Conservation (phyloP, 805 yeast genomes). For the Metschnikowia koreensis region DNA sequence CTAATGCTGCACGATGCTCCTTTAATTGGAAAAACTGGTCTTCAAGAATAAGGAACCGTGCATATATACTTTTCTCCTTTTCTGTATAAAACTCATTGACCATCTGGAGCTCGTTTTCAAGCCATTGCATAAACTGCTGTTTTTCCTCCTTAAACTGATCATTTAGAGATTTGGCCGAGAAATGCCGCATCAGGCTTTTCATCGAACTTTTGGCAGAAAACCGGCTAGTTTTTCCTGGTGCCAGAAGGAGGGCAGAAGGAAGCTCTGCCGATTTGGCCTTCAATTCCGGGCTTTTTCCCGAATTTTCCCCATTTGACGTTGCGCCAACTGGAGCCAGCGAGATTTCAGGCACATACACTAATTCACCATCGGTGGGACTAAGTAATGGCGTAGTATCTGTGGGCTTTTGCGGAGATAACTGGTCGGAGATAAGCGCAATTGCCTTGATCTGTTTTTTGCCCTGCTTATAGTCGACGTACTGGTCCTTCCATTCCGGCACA, state of each 20-base stretch:
- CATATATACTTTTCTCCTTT: constrained; percentile 58
- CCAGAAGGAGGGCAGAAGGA: not conserved
- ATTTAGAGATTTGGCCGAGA: constrained; percentile 12
- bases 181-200: constrained; percentile 8
- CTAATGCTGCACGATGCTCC: constrained; percentile 42
- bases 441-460: constrained; percentile 55
- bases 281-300: not conserved
- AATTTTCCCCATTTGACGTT: not conserved
- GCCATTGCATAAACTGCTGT: constrained; percentile 60
- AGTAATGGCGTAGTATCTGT: constrained; percentile 19
- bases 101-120: constrained; percentile 57
- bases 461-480: constrained; percentile 68
- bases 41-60: constrained; percentile 59
- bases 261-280: not conserved
- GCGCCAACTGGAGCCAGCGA: not conserved
- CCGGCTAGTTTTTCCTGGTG: not conserved
- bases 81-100: constrained; percentile 60
- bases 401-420: constrained; percentile 11
- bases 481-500: constrained; percentile 86
- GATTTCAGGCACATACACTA: constrained; percentile 4
- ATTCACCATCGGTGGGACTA: constrained; percentile 4
- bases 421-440: constrained; percentile 20
- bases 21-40: constrained; percentile 66
- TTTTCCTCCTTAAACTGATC: constrained; percentile 29
- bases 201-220: not conserved